Percentiles rank a stretch among this genome's conserved stretches.
Evolutionary conservation across 306 rosid species (phyloP).

Genomic region (Cicer arietinum): DNA sequence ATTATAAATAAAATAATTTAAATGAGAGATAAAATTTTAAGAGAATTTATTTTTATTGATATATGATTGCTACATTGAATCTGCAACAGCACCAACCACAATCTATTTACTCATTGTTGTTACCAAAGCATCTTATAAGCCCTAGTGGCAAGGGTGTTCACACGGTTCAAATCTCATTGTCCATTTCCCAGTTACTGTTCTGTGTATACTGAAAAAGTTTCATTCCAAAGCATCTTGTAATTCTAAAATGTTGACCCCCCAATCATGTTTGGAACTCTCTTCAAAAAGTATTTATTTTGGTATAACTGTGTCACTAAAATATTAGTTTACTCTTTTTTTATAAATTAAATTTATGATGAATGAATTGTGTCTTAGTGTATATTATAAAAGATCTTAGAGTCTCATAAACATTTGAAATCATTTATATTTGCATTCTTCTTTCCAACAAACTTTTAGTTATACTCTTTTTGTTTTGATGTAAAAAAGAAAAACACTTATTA

Average conservation of each 20-base stretch:
- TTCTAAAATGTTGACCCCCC: conserved; percentile 48
- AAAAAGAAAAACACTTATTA: too few relatives aligned
- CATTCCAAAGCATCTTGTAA: conserved; percentile 53
- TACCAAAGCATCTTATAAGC: conserved; percentile 60
- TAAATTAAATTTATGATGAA: too few relatives aligned
- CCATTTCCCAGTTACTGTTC: conserved; percentile 11
- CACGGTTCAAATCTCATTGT: not conserved
- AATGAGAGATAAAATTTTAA: too few relatives aligned
- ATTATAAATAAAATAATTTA: too few relatives aligned
- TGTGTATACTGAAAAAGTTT: not conserved
- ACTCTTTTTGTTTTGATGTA: too few relatives aligned
- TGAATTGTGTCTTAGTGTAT: too few relatives aligned
- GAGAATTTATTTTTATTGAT: too few relatives aligned
- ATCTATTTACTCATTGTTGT: conserved; percentile 49
- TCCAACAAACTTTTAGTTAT: too few relatives aligned
- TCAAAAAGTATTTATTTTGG: not conserved
- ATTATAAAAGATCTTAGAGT: too few relatives aligned
- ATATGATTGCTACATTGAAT: conserved; percentile 14
- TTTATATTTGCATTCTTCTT: too few relatives aligned
- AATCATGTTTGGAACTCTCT: conserved; percentile 28
- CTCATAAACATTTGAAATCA: too few relatives aligned
- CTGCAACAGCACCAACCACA: conserved; percentile 51
- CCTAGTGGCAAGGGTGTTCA: not conserved
- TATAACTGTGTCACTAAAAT: not conserved
- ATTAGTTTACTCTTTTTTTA: not conserved